phyloP scores from a whole-genome alignment of 805 yeast genomes.

The Cyberlindnera subsufficiens region DNA sequence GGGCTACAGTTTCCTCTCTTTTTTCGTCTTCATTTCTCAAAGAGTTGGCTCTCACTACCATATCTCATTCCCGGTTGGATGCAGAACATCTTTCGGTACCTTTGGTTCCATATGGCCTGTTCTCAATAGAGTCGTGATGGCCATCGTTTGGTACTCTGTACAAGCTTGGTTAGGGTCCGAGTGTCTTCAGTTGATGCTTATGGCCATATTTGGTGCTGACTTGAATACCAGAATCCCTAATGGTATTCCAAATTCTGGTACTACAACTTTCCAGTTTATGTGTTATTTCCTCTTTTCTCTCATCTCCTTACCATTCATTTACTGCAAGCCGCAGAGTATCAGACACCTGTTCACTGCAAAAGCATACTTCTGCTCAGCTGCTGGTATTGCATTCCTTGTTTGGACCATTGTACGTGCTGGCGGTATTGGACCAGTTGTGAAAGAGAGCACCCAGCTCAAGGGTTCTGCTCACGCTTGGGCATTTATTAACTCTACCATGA shows the following conservation, averaged over 20 bases:
- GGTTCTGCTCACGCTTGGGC: constrained; percentile 78
- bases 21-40: constrained; percentile 65
- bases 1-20: constrained; percentile 68
- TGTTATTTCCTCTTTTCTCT: constrained; percentile 81
- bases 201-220: constrained; percentile 67
- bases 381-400: constrained; percentile 74
- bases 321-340: constrained; percentile 75
- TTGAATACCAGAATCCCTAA: constrained; percentile 58
- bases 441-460: constrained; percentile 42
- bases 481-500: constrained; percentile 72
- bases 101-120: constrained; percentile 89
- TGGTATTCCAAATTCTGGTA: constrained; percentile 50
- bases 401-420: constrained; percentile 81
- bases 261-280: constrained; percentile 68
- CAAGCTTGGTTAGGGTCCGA: constrained; percentile 84
- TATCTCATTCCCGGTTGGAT: constrained; percentile 77
- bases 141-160: constrained; percentile 82
- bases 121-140: constrained; percentile 82
- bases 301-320: constrained; percentile 70
- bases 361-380: constrained; percentile 72
- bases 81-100: constrained; percentile 79
- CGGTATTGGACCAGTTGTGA: constrained; percentile 72
- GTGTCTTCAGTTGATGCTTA: constrained; percentile 72
- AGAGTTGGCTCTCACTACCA: constrained; percentile 80
- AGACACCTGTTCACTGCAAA: constrained; percentile 82